A percentile compares a stretch with the other conserved stretches of the same genome.
Conservation (phyloP, 2,329 filamentous ascomycete species). For the Colletotrichum magnum region DNA sequence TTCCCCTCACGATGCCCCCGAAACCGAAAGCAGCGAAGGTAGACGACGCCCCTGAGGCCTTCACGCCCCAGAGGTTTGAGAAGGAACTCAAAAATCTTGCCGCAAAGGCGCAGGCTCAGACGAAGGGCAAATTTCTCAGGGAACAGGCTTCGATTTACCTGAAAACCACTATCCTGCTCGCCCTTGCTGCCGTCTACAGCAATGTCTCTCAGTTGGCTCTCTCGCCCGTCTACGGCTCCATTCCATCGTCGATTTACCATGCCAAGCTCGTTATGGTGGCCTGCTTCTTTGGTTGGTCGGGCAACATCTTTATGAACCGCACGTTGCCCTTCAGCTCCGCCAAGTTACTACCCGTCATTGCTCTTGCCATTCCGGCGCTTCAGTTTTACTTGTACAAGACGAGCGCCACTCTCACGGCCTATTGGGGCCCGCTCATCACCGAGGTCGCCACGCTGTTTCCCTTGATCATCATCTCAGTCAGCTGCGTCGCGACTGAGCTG, state of each 20-base stretch:
- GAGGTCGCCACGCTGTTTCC: conserved; percentile 82
- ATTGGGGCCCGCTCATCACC: conserved; percentile 81
- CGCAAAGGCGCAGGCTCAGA: conserved; percentile 56
- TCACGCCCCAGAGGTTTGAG: conserved; percentile 67
- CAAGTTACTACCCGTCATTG: conserved; percentile 77
- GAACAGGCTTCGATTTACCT: conserved; percentile 54
- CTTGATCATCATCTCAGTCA: conserved; percentile 73
- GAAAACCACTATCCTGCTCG: conserved; percentile 61
- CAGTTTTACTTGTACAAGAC: conserved; percentile 80
- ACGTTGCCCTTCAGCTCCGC: conserved; percentile 64
- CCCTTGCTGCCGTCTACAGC: conserved; percentile 74
- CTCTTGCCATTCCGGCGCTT: conserved; percentile 79
- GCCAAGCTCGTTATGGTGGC: conserved; percentile 74
- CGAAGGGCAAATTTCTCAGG: conserved; percentile 46
- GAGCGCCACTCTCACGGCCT: conserved; percentile 76
- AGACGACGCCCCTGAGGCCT: conserved; percentile 34
- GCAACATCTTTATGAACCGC: conserved; percentile 70
- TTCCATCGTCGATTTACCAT: conserved; percentile 83
- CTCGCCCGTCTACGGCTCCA: conserved; percentile 89
- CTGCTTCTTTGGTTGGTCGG: conserved; percentile 80
- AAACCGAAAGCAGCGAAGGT: conserved; percentile 28
- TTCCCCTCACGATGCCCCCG: conserved; percentile 30
- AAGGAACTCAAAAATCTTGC: conserved; percentile 67
- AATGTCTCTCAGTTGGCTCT: conserved; percentile 82
- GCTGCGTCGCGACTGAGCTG: conserved; percentile 74